These are phyloP conservation scores for Cinchona pubescens DNA, from an alignment of 257 asterid genomes.

Conservation along the genomic window DNA sequence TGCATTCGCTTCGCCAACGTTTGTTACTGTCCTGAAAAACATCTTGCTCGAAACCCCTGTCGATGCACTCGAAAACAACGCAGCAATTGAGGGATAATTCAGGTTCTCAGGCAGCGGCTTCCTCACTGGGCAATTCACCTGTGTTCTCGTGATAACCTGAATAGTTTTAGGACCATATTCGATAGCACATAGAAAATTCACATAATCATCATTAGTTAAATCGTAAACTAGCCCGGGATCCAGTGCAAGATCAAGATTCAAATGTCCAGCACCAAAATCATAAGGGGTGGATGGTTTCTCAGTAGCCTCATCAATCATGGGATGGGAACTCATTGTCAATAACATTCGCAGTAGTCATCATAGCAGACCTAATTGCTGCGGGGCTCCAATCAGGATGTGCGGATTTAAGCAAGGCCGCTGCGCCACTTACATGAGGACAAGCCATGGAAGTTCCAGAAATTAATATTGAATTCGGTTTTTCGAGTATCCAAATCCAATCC, in stretches of 20 bases:
- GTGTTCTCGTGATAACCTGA: slow-evolving; percentile 76
- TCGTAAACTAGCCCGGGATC: slow-evolving; percentile 94
- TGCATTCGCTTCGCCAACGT: slow-evolving; percentile 61
- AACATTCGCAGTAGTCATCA: slow-evolving; percentile 75
- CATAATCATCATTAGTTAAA: slow-evolving; percentile 54
- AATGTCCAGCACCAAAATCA: slow-evolving; percentile 84
- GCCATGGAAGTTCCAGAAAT: slow-evolving; percentile 97
- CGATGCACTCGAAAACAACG: slow-evolving; percentile 55
- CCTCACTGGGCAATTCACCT: slow-evolving; percentile 66
- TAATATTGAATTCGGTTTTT: slow-evolving; percentile 66
- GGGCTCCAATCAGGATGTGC: slow-evolving; percentile 82
- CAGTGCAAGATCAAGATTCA: slow-evolving; percentile 81
- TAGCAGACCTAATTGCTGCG: slow-evolving; percentile 76
- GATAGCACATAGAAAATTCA: slow-evolving; percentile 70
- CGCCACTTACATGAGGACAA: slow-evolving; percentile 89
- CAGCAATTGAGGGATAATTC: slow-evolving; percentile 82
- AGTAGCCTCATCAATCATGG: slow-evolving; percentile 70
- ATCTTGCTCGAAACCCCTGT: slow-evolving; percentile 57
- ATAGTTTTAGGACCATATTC: slow-evolving; percentile 82
- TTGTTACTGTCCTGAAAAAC: slow-evolving; percentile 69
- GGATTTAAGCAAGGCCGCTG: slow-evolving; percentile 79
- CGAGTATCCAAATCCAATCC: slow-evolving; percentile 79
- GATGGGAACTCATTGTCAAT: slow-evolving; percentile 43
- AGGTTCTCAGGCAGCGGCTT: slow-evolving; percentile 74
- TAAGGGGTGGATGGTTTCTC: slow-evolving; percentile 72